Base-by-base conservation (phyloP, 208 protist species). In the Trypanosoma cruzi region DNA sequence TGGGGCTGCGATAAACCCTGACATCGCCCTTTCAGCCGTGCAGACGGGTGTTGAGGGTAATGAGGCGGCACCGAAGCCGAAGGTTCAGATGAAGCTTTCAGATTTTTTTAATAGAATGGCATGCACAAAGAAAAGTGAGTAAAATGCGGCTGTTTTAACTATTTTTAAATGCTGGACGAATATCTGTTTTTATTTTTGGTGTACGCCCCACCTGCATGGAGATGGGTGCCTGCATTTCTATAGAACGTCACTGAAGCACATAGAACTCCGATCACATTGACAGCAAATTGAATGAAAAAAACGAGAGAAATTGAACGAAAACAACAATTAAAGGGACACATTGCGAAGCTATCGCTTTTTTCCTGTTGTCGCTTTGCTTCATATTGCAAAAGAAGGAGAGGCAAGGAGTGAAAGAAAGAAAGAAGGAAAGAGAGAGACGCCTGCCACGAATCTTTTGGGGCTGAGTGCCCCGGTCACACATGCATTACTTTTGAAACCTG, bases 51-150 rank as follows among this genome's bases (percentile, higher is more conserved):
- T 8, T 2, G 37, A 49, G 14, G 50, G 16, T 24, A 53, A 8
- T n/a, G 61, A 37, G 22, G 37, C 55, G 13, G 18, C 34, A 20
- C 52, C 70, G 4, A 73, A 81, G 64, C 64, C 73, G 2, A 71
- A 80, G 59, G 28, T 64, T n/a, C 90, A 95, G 68, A 89, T 86
- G 82, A 93, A 87, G 53, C 59, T 95, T 32, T 89, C 87, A 0
- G 87, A 96, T 64, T 96, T 96, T 64, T 96, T 96, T 56, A 64
- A 77, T 26, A 90, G 86, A 50, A 92, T 95, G 90, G 79, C 85
- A 20, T 95, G 86, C 75, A 84, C 85, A 40, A 79, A 66, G 55
- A 69, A 76, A 37, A 64, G 60, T 52, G 20, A 56, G 40, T 64
- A 20, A 46, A 13, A 32, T 32, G 59, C 20, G 16, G 20, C 7